Evolutionary conservation across 139 green algal species (phyloP).

Genomic region (Tetraselmis striata): DNA sequence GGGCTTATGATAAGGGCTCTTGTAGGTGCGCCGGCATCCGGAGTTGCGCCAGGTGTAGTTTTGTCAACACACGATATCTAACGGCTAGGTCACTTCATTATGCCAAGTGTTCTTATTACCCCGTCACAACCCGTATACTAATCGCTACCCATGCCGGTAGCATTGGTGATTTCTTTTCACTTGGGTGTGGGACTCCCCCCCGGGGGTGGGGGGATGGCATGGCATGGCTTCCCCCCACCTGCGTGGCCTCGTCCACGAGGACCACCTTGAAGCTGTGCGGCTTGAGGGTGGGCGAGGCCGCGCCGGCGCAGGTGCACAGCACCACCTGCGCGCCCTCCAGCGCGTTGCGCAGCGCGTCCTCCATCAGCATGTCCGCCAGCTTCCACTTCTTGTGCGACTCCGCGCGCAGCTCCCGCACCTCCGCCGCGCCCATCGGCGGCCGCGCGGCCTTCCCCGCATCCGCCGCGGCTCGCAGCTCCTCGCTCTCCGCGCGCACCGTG

Average conservation of each 20-base stretch:
- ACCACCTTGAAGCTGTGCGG: slow-evolving; percentile 60
- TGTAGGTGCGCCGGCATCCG: too few relatives aligned
- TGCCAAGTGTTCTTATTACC: too few relatives aligned
- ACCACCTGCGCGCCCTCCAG: slow-evolving; percentile 29
- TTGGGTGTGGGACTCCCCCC: too few relatives aligned
- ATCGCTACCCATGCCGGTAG: too few relatives aligned
- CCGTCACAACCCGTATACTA: too few relatives aligned
- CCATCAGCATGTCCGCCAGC: background rate
- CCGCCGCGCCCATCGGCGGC: background rate
- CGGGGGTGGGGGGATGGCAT: too few relatives aligned
- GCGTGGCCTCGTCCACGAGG: slow-evolving; percentile 88
- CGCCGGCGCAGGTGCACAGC: slow-evolving; percentile 39
- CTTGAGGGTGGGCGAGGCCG: slow-evolving; percentile 33
- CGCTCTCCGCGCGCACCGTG: slow-evolving; percentile 21
- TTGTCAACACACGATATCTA: background rate
- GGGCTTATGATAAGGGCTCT: too few relatives aligned
- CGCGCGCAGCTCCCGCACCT: slow-evolving; percentile 7
- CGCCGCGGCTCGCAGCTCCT: slow-evolving; percentile 3
- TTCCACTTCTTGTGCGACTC: slow-evolving; percentile 4
- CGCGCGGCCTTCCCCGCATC: background rate
- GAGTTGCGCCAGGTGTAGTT: too few relatives aligned
- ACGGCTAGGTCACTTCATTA: background rate
- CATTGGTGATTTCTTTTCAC: too few relatives aligned
- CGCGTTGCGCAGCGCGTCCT: background rate
- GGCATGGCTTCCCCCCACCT: slow-evolving; percentile 49